Evolutionary conservation across 257 asterid genomes (phyloP).

Genomic region (Nicotiana tomentosiformis): DNA sequence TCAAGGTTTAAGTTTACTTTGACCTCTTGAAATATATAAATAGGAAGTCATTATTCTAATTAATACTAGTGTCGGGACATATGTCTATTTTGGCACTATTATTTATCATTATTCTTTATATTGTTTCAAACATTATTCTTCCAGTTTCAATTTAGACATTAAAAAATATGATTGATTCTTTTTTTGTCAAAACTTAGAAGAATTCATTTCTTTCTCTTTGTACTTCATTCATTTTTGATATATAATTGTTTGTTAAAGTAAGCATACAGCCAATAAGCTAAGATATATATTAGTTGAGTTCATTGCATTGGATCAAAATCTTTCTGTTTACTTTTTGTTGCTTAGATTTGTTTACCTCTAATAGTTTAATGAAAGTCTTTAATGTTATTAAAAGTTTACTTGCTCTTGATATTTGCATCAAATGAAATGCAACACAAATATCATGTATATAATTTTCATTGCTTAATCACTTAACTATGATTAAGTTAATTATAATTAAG

Average conservation of each 20-base stretch:
- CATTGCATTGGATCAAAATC: background rate
- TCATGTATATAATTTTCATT: too few species aligned
- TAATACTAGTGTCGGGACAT: background rate
- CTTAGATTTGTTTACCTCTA: background rate
- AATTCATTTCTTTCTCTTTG: background rate
- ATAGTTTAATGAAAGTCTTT: background rate
- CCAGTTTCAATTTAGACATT: background rate
- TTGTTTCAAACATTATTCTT: background rate
- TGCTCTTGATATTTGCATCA: background rate
- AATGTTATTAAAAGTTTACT: background rate
- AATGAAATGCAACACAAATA: background rate
- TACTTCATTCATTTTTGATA: background rate
- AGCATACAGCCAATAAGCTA: background rate
- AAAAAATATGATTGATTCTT: background rate
- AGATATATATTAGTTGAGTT: background rate
- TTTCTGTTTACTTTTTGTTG: background rate
- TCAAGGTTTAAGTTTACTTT: background rate
- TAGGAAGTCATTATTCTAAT: background rate
- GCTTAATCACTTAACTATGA: too few species aligned
- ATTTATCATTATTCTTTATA: background rate
- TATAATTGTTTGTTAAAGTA: background rate
- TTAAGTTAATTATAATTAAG: too few species aligned
- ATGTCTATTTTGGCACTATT: background rate
- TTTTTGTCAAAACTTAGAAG: background rate
- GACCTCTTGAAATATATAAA: background rate